Evolutionary conservation across 768 basidiomycete genomes (phyloP), one percentile per base, ranked within the genome.

Genomic region (Lentinula guzmanii): DNA sequence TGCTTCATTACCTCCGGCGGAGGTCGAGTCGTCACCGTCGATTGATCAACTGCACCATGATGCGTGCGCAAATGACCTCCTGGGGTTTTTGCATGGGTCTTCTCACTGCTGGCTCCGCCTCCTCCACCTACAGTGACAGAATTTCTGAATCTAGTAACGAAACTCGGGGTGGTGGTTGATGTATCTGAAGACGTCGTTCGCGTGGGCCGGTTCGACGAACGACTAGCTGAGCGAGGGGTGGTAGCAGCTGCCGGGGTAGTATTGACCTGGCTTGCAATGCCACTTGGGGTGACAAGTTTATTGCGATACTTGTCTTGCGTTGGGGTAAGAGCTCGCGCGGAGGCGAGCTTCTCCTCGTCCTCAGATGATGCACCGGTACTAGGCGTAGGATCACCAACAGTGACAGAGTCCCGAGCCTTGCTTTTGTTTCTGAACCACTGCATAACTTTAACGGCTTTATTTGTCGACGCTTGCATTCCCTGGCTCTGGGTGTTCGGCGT

Each of bases 361-460:
- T 69, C 67, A 5, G 61, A 64, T n/a, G 24, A 4, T 5, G 21
- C 48, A n/a, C 52, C n/a, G 2, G n/a, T 34, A 24, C 39, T 35
- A 15, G 39, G 45, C 61, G 41, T 34, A 3, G 48, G 33, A 8
- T 33, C 51, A 58, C 43, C 58, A 50, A 61, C 48, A 8, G 72
- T 75, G 48, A 78, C 64, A 16, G 74, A 74, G 48, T 79, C 79
- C 21, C 75, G 66, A 15, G 73, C 77, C 66, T 84, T 88, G 68
- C 86, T 87, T 74, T 82, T 84, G 60, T 82, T 83, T 72, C 90
- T 81, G 84, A 99, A 98, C 97, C 97, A 99, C 65, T 95, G 89
- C 96, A 98, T 98, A 58, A 99, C 97, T 70, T 90, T 93, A 72
- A 87, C 86, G 4, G 96, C 95, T 72, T 95, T 91, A 74, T 82